These are phyloP conservation scores for Hymenoscyphus infarciens DNA, from an alignment of 2,329 filamentous ascomycete species.

Conservation along the genomic window DNA sequence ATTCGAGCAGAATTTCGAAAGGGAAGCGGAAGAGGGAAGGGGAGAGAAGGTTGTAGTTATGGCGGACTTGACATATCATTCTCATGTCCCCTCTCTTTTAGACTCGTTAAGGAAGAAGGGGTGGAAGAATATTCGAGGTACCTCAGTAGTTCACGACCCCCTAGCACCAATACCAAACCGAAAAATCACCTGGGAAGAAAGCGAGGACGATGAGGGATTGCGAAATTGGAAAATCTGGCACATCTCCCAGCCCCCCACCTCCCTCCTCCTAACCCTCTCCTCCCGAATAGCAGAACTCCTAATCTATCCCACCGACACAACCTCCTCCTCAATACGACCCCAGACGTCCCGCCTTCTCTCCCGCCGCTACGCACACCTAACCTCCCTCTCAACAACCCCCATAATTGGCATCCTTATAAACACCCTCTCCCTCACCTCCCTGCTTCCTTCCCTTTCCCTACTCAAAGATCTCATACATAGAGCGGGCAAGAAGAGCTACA, in stretches of 20 bases:
- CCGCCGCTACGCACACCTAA: conserved; percentile 83
- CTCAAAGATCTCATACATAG: conserved; percentile 69
- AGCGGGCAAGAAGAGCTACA: conserved; percentile 91
- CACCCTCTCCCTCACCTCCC: conserved; percentile 88
- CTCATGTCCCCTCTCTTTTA: conserved; percentile 63
- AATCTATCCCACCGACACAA: conserved; percentile 61
- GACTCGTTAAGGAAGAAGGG: conserved; percentile 54
- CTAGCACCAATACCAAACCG: conserved; percentile 81
- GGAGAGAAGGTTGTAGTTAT: conserved; percentile 68
- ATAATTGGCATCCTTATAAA: conserved; percentile 95
- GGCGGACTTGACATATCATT: conserved; percentile 84
- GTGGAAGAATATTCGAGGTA: conserved; percentile 68
- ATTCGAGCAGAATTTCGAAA: conserved; percentile 65
- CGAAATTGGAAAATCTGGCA: conserved; percentile 64
- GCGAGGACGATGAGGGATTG: conserved; percentile 39
- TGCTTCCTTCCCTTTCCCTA: conserved; percentile 73
- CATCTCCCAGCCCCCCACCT: conserved; percentile 80
- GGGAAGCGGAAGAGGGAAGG: conserved; percentile 30
- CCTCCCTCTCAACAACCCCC: conserved; percentile 73
- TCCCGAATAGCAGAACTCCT: conserved; percentile 76
- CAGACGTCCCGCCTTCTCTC: conserved; percentile 59
- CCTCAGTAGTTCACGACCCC: conserved; percentile 73
- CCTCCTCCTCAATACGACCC: conserved; percentile 35
- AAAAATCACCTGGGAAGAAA: conserved; percentile 51
- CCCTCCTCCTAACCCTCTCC: conserved; percentile 81